phyloP scores from a whole-genome alignment of 2,329 filamentous ascomycete genomes.

The Cercospora berteroae region DNA sequence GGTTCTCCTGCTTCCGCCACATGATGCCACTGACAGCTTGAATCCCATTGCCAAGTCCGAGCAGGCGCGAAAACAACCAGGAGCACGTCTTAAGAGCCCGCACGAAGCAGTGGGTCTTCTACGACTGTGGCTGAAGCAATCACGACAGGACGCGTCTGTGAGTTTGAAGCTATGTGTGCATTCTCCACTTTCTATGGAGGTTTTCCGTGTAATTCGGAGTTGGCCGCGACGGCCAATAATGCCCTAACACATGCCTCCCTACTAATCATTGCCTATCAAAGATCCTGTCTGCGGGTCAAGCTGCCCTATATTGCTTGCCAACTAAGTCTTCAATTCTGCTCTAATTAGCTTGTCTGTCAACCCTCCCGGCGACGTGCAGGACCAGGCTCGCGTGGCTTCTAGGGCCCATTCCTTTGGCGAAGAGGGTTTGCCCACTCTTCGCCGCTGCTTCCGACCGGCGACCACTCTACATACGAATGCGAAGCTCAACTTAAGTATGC shows the following conservation, averaged over 20 bases:
- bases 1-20: neutral
- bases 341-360: neutral
- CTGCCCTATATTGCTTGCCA: neutral
- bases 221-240: neutral
- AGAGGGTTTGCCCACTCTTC: neutral
- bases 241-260: neutral
- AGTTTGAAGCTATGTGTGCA: neutral
- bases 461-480: neutral
- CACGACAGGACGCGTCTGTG: neutral
- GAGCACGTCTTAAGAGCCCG: neutral
- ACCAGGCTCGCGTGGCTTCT: constrained; percentile 1
- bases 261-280: neutral
- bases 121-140: constrained; percentile 1
- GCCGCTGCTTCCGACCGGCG: neutral
- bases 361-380: constrained; percentile 6
- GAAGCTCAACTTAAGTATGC: neutral
- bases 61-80: neutral
- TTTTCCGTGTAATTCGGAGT: neutral
- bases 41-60: neutral
- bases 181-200: neutral
- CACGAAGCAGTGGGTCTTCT: neutral
- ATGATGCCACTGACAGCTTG: neutral
- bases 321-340: neutral
- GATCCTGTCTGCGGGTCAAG: neutral
- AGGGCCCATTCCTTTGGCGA: constrained; percentile 9